Conservation (phyloP, 2,329 filamentous ascomycete species). For the Hortaea sp. region DNA sequence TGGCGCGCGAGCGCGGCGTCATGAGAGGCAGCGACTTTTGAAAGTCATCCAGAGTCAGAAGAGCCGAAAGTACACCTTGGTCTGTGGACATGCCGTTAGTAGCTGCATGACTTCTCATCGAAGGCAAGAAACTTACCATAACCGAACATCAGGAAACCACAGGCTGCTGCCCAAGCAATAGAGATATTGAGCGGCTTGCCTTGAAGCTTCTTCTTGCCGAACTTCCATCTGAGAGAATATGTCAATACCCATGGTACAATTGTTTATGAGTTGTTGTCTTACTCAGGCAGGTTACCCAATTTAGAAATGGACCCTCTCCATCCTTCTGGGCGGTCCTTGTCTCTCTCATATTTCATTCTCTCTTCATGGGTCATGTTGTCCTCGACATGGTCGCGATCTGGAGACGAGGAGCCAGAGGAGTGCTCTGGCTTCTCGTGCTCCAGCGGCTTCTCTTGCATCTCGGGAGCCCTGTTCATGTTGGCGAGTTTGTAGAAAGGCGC, state of each 20-base stretch:
- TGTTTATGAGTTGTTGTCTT: no score
- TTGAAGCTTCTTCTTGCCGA: constrained; percentile 17
- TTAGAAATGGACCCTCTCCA: neutral
- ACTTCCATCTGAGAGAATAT: no score
- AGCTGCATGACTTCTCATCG: neutral
- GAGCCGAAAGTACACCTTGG: neutral
- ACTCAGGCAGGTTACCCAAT: neutral
- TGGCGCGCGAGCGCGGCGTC: neutral
- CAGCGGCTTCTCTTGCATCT: no score
- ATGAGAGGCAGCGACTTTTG: neutral
- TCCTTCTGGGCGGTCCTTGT: neutral
- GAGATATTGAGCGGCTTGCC: constrained; percentile 32
- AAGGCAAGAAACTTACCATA: constrained; percentile 4
- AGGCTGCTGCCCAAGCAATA: constrained; percentile 32
- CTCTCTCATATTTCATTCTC: neutral
- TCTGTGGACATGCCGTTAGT: neutral
- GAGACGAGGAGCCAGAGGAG: neutral
- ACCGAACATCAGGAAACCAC: constrained; percentile 14
- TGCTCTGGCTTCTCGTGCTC: no score
- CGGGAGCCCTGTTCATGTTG: no score
- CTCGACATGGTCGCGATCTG: neutral
- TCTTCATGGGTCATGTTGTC: neutral
- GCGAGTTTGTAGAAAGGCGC: no score
- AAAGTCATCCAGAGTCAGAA: neutral
- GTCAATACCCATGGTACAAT: no score